Base-by-base conservation (phyloP, 2,329 filamentous ascomycete genomes). In the Colletotrichum shisoi region DNA sequence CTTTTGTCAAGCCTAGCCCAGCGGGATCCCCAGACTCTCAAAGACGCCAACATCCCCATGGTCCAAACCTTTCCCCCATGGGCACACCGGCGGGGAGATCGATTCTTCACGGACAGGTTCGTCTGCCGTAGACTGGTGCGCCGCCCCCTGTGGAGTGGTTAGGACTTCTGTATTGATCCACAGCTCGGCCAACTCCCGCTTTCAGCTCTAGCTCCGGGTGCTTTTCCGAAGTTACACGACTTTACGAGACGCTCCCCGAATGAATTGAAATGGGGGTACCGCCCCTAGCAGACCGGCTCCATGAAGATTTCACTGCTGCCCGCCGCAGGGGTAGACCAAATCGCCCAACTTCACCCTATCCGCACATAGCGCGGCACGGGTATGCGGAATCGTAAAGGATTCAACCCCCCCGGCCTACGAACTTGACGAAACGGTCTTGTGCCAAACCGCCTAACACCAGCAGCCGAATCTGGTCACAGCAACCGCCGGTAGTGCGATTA, bases 151-250 rank as follows among this genome's bases (percentile, higher is more conserved):
- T 46, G 44, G 62, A 62, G 60, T 56, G 61, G 40, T 51, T 49
- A 63, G 34, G 27, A 67, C 57, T 67, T 57, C 53, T 67, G 52
- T 27, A 46, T 48, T 37, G 63, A 53, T 54, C 60, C 63, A 63
- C 63, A 63, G 39, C 48, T 67, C 64, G 64, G 64, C 40, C 64
- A 67, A 67, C 60, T 58, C 59, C 64, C 64, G 60, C 64, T 56
- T 67, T 31, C 11, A 54, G 56, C 53, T 15, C 34, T 67, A 64
- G 61, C 53, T 27, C 64, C 48, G 27, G 60, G 61, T 37, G 13
- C 59, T 58, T 64, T 59, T 15, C 64, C 61, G 49, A 56, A 44
- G 56, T 39, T 44, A 31, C 63, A 37, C 39, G 48, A 12, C 19
- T 31, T 51, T 4, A 19, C 13, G 37, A 31, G 7, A n/a, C 45